Evolutionary conservation across 192 early-diverging fungal species (phyloP), one percentile per base, ranked within the genome.

Genomic region (Linnemannia hyalina): DNA sequence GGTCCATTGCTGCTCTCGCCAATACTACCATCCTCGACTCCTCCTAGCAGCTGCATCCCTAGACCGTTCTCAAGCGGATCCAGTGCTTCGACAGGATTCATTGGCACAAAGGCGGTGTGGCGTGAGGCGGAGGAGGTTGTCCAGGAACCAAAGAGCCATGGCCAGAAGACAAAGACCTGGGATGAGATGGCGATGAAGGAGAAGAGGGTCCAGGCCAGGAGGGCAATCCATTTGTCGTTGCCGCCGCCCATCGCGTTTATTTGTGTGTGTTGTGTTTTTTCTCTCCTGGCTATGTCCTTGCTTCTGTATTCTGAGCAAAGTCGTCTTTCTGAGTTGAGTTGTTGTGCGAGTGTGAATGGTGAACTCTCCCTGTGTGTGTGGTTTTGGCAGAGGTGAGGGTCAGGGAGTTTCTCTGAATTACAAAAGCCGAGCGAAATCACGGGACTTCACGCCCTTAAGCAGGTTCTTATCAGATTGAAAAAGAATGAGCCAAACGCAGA

Each of bases 91-190:
- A n/a, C 8, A 16, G 44, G 76, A 22, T 26, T 36, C 65, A 60
- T 20, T 22, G 60, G 46, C 23, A 32, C 26, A 26, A 40, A 29
- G 13, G 13, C 40, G 13, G 44, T 1, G 15, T 57, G 54, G 36
- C 16, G 44, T 49, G 73, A 36, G 29, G 52, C 52, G 26, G 46
- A 38, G n/a, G 73, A 54, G 26, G 73, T 73, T 35, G 63, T 41
- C 22, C 29, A n/a, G 77, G 68, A 36, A 20, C 47, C 60, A 71
- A 78, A 78, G 23, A 86, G 42, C 84, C 84, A 86, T 74, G 84
- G 84, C 76, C 78, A 63, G 68, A 78, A 83, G 65, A 83, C 82
- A 78, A 78, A 83, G 40, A 83, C 47, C 29, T 78, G 77, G 68
- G 46, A 57, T n/a, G 81, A 68, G 68, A 82, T 55, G 71, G 81